Conservation (phyloP, 2,329 filamentous ascomycete species). For the Aaosphaeria arxii region DNA sequence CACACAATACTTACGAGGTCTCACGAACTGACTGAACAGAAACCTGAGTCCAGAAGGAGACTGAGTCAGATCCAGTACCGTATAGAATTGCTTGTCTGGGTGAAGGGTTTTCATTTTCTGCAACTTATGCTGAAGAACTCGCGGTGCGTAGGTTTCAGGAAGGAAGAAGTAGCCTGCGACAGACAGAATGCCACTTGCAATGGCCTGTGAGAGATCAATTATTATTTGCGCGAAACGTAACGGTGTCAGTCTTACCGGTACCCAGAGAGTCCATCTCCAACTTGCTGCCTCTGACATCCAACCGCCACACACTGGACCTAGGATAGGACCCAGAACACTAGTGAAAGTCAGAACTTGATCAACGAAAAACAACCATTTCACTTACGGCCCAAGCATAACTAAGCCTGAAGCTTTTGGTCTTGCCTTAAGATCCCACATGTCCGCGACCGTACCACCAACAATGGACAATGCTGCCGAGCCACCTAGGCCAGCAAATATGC, state of each 20-base stretch:
- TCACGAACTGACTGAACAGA: constrained; percentile 5
- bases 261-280: constrained; percentile 11
- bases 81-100: constrained; percentile 4
- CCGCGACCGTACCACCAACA: constrained; percentile 35
- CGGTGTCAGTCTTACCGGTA: constrained; percentile 1
- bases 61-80: constrained; percentile 7
- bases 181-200: constrained; percentile 7
- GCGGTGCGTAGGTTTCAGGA: constrained; percentile 8
- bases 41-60: not conserved
- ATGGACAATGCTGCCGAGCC: constrained; percentile 19
- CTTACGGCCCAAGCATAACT: constrained; percentile 8
- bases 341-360: not conserved
- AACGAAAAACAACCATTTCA: not conserved
- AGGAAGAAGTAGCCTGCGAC: constrained; percentile 2
- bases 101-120: not conserved
- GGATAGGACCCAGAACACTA: constrained; percentile 9
- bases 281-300: constrained; percentile 11
- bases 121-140: constrained; percentile 4
- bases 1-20: constrained; percentile 3
- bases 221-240: not conserved
- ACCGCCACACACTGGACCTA: constrained; percentile 11
- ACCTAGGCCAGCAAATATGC: constrained; percentile 24
- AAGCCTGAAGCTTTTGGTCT: constrained; percentile 11
- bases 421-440: constrained; percentile 41
- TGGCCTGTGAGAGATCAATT: constrained; percentile 1